Conservation (phyloP, 176 grass and related monocot genomes). For the Triticum aestivum region DNA sequence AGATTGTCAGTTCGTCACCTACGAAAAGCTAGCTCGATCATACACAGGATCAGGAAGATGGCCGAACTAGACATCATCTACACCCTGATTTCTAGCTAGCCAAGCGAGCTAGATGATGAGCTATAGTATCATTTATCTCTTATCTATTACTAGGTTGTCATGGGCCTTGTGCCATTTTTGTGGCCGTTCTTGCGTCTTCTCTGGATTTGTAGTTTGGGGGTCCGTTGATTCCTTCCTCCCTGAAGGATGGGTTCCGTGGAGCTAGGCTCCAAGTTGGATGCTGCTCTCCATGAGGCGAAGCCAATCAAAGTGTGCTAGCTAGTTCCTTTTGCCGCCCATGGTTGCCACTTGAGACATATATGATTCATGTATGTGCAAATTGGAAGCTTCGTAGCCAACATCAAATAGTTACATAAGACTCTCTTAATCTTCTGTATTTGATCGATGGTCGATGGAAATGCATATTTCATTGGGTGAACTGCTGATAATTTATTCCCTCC, state of each 20-base stretch:
- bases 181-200: background rate
- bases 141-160: background rate
- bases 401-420: no score
- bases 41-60: background rate
- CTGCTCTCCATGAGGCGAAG: slow-evolving; percentile 39
- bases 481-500: background rate
- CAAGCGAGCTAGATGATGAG: background rate
- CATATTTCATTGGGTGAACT: background rate
- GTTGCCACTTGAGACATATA: background rate
- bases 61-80: background rate
- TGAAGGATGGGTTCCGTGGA: slow-evolving; percentile 41
- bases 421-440: no score
- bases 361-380: background rate
- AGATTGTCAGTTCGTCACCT: background rate
- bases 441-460: background rate
- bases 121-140: background rate
- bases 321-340: background rate
- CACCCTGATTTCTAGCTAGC: background rate
- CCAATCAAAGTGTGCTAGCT: slow-evolving; percentile 12
- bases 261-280: slow-evolving; percentile 50
- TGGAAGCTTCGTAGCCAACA: background rate
- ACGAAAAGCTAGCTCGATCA: background rate
- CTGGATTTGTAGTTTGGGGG: background rate
- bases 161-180: background rate
- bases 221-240: background rate